Evolutionary conservation across 1,139 yeast species (phyloP).

Genomic region (Nakaseomyces uthaithaninus): DNA sequence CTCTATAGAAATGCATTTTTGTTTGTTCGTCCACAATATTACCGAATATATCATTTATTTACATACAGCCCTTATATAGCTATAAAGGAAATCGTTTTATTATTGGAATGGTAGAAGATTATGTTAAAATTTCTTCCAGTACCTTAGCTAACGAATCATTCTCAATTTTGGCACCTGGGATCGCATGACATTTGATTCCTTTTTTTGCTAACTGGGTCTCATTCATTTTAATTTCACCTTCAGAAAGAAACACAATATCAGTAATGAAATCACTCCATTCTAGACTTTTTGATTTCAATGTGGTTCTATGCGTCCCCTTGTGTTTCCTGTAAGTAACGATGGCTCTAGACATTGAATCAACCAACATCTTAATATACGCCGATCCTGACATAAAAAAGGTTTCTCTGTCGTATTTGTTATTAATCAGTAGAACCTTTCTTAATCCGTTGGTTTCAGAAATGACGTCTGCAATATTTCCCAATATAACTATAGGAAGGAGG

Average conservation of each 20-base stretch:
- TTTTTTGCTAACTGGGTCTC: slow-evolving; percentile 31
- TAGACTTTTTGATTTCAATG: slow-evolving; percentile 10
- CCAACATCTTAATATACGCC: slow-evolving; percentile 49
- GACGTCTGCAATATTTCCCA: slow-evolving; percentile 66
- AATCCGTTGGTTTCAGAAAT: slow-evolving; percentile 31
- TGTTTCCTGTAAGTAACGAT: slow-evolving; percentile 14
- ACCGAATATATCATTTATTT: too few relatives aligned
- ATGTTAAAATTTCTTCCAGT: slow-evolving; percentile 29
- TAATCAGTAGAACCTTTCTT: slow-evolving; percentile 51
- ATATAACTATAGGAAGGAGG: slow-evolving; percentile 63
- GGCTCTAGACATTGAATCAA: slow-evolving; percentile 28
- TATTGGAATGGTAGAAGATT: too few relatives aligned
- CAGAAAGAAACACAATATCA: slow-evolving; percentile 47
- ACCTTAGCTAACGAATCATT: slow-evolving; percentile 36
- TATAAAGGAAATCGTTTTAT: too few relatives aligned
- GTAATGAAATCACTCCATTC: slow-evolving; percentile 43
- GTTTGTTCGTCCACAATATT: too few relatives aligned
- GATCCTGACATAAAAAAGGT: slow-evolving; percentile 58
- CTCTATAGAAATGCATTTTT: too few relatives aligned
- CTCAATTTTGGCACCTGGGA: slow-evolving; percentile 31
- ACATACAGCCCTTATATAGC: too few relatives aligned
- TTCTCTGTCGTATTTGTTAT: slow-evolving; percentile 71
- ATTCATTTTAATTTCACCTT: slow-evolving; percentile 44
- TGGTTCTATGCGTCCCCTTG: slow-evolving; percentile 6
- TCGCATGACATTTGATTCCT: slow-evolving; percentile 44